Evolutionary conservation across 805 yeast species (phyloP), one percentile per base, ranked within the genome.

Genomic region (Isabelozyma pseudorhagii): DNA sequence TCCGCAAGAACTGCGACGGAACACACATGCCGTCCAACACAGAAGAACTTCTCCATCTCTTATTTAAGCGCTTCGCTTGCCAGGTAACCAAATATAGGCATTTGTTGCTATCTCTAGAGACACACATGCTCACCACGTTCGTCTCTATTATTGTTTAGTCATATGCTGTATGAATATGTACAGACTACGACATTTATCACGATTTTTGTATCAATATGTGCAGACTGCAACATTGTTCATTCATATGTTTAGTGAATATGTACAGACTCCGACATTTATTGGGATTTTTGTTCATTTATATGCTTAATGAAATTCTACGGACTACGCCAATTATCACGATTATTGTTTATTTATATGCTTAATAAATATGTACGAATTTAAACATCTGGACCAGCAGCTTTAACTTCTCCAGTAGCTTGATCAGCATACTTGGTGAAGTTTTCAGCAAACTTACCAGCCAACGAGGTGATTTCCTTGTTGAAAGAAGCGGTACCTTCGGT

Each of bases 351-450:
- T 31, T 31, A 31, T 40, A 21, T 40, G 43, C 14, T 40, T 4
- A 40, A 42, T 27, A 27, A 28, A 42, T 42, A 34, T 42, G 34
- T 29, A 25, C 36, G 18, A 5, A 38, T 39, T 55, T 67, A 71
- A 46, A 62, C 66, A 44, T 57, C 77, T 58, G 98, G 99, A 54
- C 97, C 99, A 60, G 97, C 98, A 63, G 94, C 89, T 63, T 86
- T 75, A 48, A 93, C 97, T 68, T 90, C 97, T 27, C 77, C 62
- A 38, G 96, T 88, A 56, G 96, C 90, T 63, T 83, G 88, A 63
- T 83, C 82, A 62, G 89, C 73, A 75, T 93, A 93, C 67, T 82
- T 91, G 66, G 77, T 83, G 69, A 93, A 93, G 81, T 93, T 93
- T 69, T 89, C 91, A 63, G 80, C 80, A 66, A 93, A 93, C 75